Evolutionary conservation across 2,329 filamentous ascomycete species (phyloP).

Genomic region (Calonectria pseudoreteaudii): DNA sequence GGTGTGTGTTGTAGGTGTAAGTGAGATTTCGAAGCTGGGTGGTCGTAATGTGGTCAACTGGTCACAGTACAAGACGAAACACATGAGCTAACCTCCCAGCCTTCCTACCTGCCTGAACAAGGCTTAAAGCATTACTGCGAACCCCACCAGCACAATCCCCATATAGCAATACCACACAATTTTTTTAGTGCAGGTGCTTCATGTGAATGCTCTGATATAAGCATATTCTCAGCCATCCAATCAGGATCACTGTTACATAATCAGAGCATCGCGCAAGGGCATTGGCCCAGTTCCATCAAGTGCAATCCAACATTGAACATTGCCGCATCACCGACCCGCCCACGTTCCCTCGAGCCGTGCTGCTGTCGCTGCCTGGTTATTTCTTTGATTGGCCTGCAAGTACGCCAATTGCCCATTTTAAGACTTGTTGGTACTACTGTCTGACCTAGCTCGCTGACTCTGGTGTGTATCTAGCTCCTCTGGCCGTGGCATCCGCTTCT

Average conservation of each 20-base stretch:
- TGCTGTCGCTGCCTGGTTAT: conserved; percentile 29
- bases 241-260: conserved; percentile 39
- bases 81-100: background rate
- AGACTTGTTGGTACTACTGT: fast-evolving
- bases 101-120: background rate
- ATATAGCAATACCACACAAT: background rate
- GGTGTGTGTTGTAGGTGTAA: background rate
- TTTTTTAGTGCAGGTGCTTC: background rate
- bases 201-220: background rate
- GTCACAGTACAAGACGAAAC: background rate
- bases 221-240: conserved; percentile 14
- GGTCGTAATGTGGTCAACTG: conserved; percentile 21
- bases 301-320: conserved; percentile 31
- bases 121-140: background rate
- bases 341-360: conserved; percentile 14
- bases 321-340: background rate
- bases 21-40: background rate
- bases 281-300: conserved; percentile 36
- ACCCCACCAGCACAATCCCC: conserved; percentile 18
- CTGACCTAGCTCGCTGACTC: background rate
- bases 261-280: conserved; percentile 26
- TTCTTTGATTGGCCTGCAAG: conserved; percentile 36
- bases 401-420: conserved; percentile 27
- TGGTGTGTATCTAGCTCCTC: conserved; percentile 5
- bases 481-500: conserved; percentile 2